Conservation (phyloP, 2,329 filamentous ascomycete genomes). For the Xylaria digitata region DNA sequence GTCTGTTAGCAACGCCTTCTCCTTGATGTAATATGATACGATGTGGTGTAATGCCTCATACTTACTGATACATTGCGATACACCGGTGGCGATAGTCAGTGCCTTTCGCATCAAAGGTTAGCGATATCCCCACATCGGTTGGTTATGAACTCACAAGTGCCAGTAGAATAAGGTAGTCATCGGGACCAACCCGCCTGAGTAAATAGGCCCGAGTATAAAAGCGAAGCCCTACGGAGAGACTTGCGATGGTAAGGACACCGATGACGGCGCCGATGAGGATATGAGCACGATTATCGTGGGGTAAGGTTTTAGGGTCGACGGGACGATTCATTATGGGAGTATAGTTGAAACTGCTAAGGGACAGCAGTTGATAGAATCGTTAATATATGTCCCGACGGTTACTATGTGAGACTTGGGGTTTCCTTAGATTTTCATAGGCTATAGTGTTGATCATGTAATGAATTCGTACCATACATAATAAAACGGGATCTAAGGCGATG, state of each 20-base stretch:
- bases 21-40: background rate
- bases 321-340: conserved; percentile 33
- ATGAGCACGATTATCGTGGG: conserved; percentile 41
- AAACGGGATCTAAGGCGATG: background rate
- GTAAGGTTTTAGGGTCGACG: conserved; percentile 18
- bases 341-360: conserved; percentile 17
- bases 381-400: background rate
- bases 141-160: conserved; percentile 53
- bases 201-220: conserved; percentile 49
- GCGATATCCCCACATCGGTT: background rate
- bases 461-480: background rate
- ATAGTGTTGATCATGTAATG: background rate
- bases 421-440: background rate
- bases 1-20: conserved; percentile 22
- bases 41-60: conserved; percentile 1
- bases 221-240: conserved; percentile 45
- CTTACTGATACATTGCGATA: conserved; percentile 44
- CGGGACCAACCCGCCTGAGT: conserved; percentile 47
- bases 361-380: background rate
- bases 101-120: conserved; percentile 32
- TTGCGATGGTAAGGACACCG: conserved; percentile 44
- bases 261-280: conserved; percentile 44
- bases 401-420: background rate
- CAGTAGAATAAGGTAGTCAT: conserved; percentile 50
- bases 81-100: conserved; percentile 42